Base-by-base conservation (phyloP, 192 early-diverging fungal species). In the Coemansia aciculifera region DNA sequence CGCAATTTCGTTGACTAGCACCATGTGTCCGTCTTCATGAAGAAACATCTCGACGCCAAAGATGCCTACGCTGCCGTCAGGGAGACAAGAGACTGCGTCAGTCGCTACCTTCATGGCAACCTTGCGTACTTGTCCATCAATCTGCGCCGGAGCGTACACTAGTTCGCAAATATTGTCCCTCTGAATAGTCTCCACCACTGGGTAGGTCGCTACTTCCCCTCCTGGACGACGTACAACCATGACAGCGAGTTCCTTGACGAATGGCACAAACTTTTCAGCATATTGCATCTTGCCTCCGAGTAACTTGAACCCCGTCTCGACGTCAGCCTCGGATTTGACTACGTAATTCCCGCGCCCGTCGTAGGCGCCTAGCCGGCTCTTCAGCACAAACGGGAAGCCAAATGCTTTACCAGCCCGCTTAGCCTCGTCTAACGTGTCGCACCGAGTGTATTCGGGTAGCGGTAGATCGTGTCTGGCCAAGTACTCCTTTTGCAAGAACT, bases 31-130 rank as follows among this genome's bases (percentile, higher is more conserved):
- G 72, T 95, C 87, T n/a, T 85, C 68, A 76, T 98, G 86, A 62
- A 95, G 83, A 73, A 99, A 99, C 93, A 98, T 92, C 78, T 99
- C 98, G 13, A 99, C 96, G 13, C 96, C 98, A 86, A 94, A 99
- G 49, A 98, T 88, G 31, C 98, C 98, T 2, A 91, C 90, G 59
- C 80, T 83, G 40, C 91, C 93, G 32, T 90, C 87, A 11, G 92
- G 85, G 63, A 94, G 86, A 9, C 71, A 77, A 19, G 80, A 68
- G 27, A 98, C 89, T 5, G 95, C 90, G 31, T 92, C 83, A 65
- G 95, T 93, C 13, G 98, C 95, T 40, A 98, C 89, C 68, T 79
- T 72, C 71, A 90, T 87, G 17, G 95, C 95, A 15, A 83, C 78
- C 60, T 87, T 71, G 40, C 83, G 82, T 10, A 97, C 85, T 32